Evolutionary conservation across 768 basidiomycete genomes (phyloP).

Genomic region (Lactarius evosmus): DNA sequence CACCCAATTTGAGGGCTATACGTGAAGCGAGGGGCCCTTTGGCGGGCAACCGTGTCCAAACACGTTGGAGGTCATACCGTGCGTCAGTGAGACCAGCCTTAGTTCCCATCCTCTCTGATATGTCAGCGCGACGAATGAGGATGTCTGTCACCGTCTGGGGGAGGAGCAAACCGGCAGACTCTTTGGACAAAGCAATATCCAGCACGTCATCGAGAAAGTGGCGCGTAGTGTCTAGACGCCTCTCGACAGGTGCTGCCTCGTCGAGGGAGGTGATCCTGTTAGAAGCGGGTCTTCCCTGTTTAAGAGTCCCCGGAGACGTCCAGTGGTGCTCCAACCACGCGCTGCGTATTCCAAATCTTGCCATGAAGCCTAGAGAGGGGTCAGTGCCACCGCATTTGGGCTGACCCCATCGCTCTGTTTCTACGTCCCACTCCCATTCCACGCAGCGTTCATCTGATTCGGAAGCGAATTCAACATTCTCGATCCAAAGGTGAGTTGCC

Average conservation of each 20-base stretch:
- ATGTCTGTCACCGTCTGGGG: conserved; percentile 54
- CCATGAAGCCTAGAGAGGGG: conserved; percentile 58
- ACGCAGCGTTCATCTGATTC: conserved; percentile 51
- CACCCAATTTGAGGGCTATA: conserved; percentile 63
- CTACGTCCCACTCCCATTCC: conserved; percentile 67
- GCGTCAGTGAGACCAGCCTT: conserved; percentile 49
- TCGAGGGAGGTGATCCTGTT: conserved; percentile 12
- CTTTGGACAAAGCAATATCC: conserved; percentile 42
- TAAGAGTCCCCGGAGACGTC: conserved; percentile 35
- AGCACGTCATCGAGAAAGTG: conserved; percentile 51
- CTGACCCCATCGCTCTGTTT: conserved; percentile 60
- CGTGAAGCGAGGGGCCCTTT: conserved; percentile 48
- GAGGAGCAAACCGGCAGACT: conserved; percentile 41
- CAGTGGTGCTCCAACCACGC: conserved; percentile 74
- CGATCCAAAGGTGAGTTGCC: conserved; percentile 60
- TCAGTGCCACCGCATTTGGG: conserved; percentile 60
- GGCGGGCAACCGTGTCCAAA: conserved; percentile 47
- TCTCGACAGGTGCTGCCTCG: conserved; percentile 39
- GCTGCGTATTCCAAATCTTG: conserved; percentile 57
- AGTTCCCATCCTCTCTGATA: conserved; percentile 61
- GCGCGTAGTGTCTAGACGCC: conserved; percentile 53
- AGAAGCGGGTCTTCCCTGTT: conserved; percentile 7
- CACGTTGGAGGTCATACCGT: conserved; percentile 53
- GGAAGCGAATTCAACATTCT: conserved; percentile 48
- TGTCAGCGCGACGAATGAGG: conserved; percentile 49